These are phyloP conservation scores for Wickerhamomyces subpelliculosus DNA, from an alignment of 805 yeast genomes.

Conservation along the genomic window DNA sequence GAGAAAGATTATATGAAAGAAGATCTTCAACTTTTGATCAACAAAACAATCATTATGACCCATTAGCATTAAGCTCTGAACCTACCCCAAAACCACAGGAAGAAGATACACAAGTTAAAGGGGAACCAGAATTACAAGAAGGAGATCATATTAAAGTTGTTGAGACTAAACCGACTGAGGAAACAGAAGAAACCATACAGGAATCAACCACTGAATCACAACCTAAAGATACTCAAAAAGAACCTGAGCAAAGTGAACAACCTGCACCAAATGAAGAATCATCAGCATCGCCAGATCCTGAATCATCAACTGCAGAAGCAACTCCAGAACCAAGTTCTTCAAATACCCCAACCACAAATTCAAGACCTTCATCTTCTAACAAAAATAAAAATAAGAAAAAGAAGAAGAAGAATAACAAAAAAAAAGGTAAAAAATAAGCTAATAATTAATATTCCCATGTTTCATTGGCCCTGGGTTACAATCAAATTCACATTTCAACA, in stretches of 20 bases:
- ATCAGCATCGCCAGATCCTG: constrained; percentile 1
- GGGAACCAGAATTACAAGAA: background rate
- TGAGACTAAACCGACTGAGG: constrained; percentile 4
- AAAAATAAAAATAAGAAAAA: constrained; percentile 5
- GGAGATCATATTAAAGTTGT: background rate
- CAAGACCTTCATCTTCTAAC: background rate
- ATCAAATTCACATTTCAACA: no score
- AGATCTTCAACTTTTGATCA: constrained; percentile 26
- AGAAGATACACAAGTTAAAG: no score
- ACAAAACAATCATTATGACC: constrained; percentile 20
- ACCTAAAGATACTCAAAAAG: background rate
- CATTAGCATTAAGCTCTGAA: background rate
- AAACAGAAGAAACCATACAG: constrained; percentile 1
- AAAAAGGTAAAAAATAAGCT: constrained; percentile 5
- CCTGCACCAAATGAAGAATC: no score
- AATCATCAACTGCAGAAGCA: constrained; percentile 4
- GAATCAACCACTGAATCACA: background rate
- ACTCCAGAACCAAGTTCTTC: background rate
- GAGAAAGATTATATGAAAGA: constrained; percentile 24
- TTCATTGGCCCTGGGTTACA: no score
- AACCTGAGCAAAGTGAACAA: no score
- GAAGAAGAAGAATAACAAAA: constrained; percentile 9
- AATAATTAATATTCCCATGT: no score
- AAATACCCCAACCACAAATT: background rate
- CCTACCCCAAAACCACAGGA: background rate